Evolutionary conservation across 75 land plant species (phyloP), one percentile per base, ranked within the genome.

Genomic region (Ceratopteris richardii): DNA sequence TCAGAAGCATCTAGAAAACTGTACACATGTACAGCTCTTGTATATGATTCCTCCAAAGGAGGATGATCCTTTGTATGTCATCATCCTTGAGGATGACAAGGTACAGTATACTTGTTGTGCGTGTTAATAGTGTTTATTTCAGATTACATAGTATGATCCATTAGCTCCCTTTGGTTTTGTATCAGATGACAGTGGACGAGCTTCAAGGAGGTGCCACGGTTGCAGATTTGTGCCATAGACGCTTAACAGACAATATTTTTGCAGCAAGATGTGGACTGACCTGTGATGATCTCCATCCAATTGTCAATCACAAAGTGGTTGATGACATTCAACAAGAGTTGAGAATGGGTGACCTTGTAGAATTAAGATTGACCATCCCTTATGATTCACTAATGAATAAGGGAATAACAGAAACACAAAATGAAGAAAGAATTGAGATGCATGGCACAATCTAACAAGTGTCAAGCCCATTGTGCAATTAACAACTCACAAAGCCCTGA

Each of bases 141-240:
- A 48, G 14, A 14, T 48, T 40, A 10, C 42, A 9, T 10, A 40
- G 9, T 14, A 10, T 40, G 14, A 14, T 40, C 14, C 13, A 14
- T 14, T 10, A 40, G 42, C 42, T 10, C 14, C 14, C 13, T 9
- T 40, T 10, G 42, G 14, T 64, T 36, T 50, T 33, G 22, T 5
- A 52, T 55, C 85, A 94, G 98, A 94, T 89, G 98, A 70, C 81
- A 11, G 98, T 92, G 1, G 82, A 85, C 39, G 98, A 89, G 60
- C 71, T 94, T 21, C 79, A 87, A 29, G 67, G 81, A 30, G 76
- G 78, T 67, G 81, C 90, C 3, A 94, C 91, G 0, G 69, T 83
- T 10, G 76, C 62, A 57, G 83, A 86, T 58, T 47, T 89, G 26
- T 39, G 76, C 18, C 75, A 66, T 54, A 80, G 68, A 44, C 56